Evolutionary conservation across 148 eudicot genomes (phyloP).

Genomic region (Limonium bicolor): DNA sequence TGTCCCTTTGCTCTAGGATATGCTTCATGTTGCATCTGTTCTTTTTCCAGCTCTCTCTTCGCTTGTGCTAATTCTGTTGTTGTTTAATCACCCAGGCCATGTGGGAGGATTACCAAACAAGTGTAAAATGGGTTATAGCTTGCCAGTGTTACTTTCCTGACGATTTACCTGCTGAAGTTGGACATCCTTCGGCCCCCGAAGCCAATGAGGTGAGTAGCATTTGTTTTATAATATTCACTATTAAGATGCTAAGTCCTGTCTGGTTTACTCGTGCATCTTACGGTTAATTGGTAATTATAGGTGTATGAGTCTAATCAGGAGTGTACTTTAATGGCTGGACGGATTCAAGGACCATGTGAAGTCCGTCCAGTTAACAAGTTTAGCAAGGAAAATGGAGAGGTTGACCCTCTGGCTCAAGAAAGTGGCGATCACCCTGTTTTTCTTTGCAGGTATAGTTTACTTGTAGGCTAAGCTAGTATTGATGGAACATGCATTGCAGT

Average conservation of each 20-base stretch:
- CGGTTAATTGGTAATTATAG: slow-evolving; percentile 16
- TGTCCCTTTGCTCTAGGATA: background rate
- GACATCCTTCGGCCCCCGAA: slow-evolving; percentile 77
- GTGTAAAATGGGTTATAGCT: slow-evolving; percentile 47
- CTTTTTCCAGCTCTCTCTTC: background rate
- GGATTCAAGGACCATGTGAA: slow-evolving; percentile 61
- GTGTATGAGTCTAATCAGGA: slow-evolving; percentile 82
- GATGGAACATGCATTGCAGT: no score
- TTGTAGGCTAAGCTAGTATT: background rate
- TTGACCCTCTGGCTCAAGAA: slow-evolving; percentile 17
- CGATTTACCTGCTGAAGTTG: slow-evolving; percentile 86
- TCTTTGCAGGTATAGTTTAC: slow-evolving; percentile 50
- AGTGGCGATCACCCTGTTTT: slow-evolving; percentile 33
- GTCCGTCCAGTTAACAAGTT: slow-evolving; percentile 63
- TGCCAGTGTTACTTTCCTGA: slow-evolving; percentile 71
- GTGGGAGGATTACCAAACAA: slow-evolving; percentile 84
- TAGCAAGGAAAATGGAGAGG: slow-evolving; percentile 39
- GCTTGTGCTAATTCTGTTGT: background rate
- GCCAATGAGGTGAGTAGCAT: slow-evolving; percentile 59
- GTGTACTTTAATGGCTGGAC: slow-evolving; percentile 39
- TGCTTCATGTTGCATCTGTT: background rate
- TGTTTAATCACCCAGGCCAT: slow-evolving; percentile 43
- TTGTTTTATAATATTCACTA: background rate
- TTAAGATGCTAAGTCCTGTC: background rate
- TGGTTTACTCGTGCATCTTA: background rate